Base-by-base conservation (phyloP, 345 rosid genomes). In the Citrus cavaleriei region DNA sequence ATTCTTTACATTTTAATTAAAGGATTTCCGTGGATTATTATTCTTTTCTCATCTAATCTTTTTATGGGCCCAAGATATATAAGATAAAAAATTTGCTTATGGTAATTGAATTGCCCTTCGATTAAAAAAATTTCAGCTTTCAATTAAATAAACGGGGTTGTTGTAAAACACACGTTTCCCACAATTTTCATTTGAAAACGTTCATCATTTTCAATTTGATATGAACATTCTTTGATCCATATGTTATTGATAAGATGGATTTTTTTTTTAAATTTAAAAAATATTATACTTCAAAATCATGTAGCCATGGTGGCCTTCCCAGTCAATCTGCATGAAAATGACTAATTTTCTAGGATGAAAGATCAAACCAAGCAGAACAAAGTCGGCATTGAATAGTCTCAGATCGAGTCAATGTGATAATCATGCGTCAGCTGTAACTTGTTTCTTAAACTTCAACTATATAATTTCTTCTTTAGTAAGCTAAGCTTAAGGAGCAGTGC, bases 271-370 rank as follows among this genome's bases (percentile, higher is more conserved):
- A 16, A 22, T 49, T 28, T 6, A 21, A 27, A 10, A 55, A 58
- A 18, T 18, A 12, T 38, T 7, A 7, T 5, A 25, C 60, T 5
- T 57, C 3, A 7, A 65, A 66, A 65, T 32, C 12, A 22, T 6
- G 21, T 27, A 6, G 4, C 34, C 32, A 0, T 7, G 69, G 59
- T 59, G 64, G 77, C 46, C 74, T 38, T 79, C 74, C 75, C 9
- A 58, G 49, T 75, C 70, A 78, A 62, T 78, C 76, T 38, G 49
- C 79, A 54, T 65, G 85, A 78, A 75, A 75, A 19, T 42, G 79
- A 70, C 78, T 28, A 10, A 10, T 40, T 28, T 30, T 65, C 51
- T 13, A 12, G n/a, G 13, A 10, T 7, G 12, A 42, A 68, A 19
- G 3, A 27, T 55, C 21, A n/a, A 62, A 35, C 62, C 14, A 27